Evolutionary conservation across 495 filamentous ascomycete species (phyloP), one percentile per base, ranked within the genome.

Genomic region (Penicillium macrosclerotiorum): DNA sequence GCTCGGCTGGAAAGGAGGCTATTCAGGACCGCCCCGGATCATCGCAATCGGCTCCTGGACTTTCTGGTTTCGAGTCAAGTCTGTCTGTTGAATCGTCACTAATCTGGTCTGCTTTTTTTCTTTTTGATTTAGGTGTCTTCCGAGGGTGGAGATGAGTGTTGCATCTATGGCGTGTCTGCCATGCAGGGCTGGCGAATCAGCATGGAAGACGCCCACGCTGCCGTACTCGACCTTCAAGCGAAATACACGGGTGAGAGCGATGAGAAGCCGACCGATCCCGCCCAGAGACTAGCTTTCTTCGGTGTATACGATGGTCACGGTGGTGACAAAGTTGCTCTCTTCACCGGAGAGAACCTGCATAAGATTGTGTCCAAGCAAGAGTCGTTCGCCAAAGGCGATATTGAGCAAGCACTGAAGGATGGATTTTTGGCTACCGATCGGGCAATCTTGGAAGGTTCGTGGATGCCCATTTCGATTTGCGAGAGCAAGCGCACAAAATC

Each of bases 141-240:
- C 62, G 82, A 85, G 58, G 92, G 93, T 66, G 85, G 85, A 72
- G 91, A 96, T 87, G 90, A 95, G 52, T 84, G 88, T 64, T 81
- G 95, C 60, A 65, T 91, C 52, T 98, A 86, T 65, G 93, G 94
- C 56, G 81, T 98, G 49, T 97, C 94, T 53, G 88, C 89, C 68
- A 98, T 98, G 93, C 93, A 98, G 72, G 93, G 93, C 75, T 98
- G 93, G 93, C 86, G 93, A 69, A 96, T 97, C 68, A 94, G 88
- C 69, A 98, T 98, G 93, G 93, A 98, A 67, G 93, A 98, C 61
- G 83, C 93, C 45, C 93, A 98, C 72, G 88, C 89, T 27, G 78
- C 86, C 16, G 67, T 95, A 20, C 85, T 98, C 59, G 88, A 97
- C 68, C 80, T 98, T 49, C 80, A 94, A 57, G 79, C 84, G 48